Evolutionary conservation across 352 stramenopile species (phyloP), one percentile per base, ranked within the genome.

Genomic region (Phytophthora cactorum): DNA sequence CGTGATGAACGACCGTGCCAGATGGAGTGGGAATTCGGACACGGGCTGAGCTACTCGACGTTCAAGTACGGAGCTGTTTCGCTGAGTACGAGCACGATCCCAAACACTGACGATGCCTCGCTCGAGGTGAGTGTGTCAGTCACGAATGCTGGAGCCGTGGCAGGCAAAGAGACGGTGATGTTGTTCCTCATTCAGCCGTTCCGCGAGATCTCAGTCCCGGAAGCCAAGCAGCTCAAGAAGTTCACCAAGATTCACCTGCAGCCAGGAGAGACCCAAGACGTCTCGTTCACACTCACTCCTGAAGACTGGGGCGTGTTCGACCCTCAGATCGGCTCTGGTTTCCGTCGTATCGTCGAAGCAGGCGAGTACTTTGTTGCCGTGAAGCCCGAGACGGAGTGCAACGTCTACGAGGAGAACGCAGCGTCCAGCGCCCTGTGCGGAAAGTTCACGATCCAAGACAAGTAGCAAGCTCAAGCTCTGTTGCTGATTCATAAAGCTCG

Each of bases 151-250:
- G 90, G 89, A 10, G 38, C 51, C 3, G 52, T 68, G 8, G 71
- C 67, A 39, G 87, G 88, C n/a, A 90, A 94, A 36, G 86, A 96
- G 56, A 89, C 78, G 0, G 78, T 94, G 38, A 83, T 96, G 63
- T 44, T 96, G 29, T 92, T 97, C 31, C 78, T 96, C 51, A 88
- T 81, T 7, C 85, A 91, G 51, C 79, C 81, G 27, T 85, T 77
- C 46, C 86, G 83, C 25, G 10, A 54, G 28, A 84, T 89, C 27
- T 82, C 84, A 1, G 79, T 93, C 15, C 86, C 88, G 1, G 88
- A 95, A 60, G 79, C 77, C 45, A 96, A 94, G 62, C 79, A 89
- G 44, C 75, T 97, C 7, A 91, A 91, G 59, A 86, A 85, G 51
- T 96, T 96, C 56, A 69, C 65, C 28, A 96, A 96, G 69, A 78